Base-by-base conservation (phyloP, 2,329 filamentous ascomycete genomes). In the Escovopsis sp. region DNA sequence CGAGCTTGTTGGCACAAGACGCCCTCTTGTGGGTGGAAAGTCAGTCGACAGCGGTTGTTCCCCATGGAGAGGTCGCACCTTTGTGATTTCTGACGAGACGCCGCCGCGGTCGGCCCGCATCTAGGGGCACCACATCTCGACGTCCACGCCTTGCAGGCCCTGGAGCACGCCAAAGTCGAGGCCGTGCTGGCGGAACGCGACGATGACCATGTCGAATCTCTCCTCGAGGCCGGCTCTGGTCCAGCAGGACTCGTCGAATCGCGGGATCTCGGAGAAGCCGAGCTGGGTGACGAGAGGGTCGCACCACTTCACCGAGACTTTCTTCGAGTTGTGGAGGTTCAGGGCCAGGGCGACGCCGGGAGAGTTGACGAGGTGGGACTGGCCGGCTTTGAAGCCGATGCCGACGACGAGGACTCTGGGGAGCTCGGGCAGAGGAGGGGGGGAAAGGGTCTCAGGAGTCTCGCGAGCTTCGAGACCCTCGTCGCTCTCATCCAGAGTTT, bases 351-450 rank as follows among this genome's bases (percentile, higher is more conserved):
- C 63, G 2, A 68, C 52, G 1, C 66, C 66, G 0, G 68, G 68
- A 0, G 68, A 71, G 48, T 70, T 67, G 43, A 59, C 62, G 3
- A 71, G 51, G 37, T 65, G 61, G 0, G 64, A 60, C 47, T 72
- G 68, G 3, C 68, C 68, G 6, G 57, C 51, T 51, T 72, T 72
- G 57, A 72, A 72, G 4, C 67, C 68, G 33, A 71, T 57, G 1
- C 68, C 69, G 0, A 65, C 65, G 4, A 70, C 62, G 1, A 70
- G 54, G 1, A 69, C 56, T 11, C 55, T 53, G 1, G 58, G 58
- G 15, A 46, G 46, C 3, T 20, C 3, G 20, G 20, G 20, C 20
- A 20, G 20, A 20, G 20, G 20, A 20, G 20, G 20, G 5, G 20
- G 20, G 20, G 9, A 29, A 7, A 0, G 41, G 43, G n/a, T n/a